Evolutionary conservation across 2,329 filamentous ascomycete species (phyloP).

Genomic region (Colletotrichum truncatum): DNA sequence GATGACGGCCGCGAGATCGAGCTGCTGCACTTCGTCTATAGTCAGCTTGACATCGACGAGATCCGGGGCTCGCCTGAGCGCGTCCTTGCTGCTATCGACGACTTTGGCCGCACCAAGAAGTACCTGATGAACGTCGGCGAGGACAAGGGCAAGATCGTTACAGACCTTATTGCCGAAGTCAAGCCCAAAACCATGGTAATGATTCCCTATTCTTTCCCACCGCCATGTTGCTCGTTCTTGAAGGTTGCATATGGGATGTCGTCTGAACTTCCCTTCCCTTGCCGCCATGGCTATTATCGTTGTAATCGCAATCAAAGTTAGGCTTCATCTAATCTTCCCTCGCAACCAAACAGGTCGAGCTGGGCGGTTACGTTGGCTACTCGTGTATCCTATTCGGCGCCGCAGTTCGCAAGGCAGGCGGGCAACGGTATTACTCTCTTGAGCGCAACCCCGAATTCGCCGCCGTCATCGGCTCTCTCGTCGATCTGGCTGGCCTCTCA

Average conservation of each 20-base stretch:
- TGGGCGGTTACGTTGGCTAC: conserved; percentile 85
- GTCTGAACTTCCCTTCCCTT: neutral
- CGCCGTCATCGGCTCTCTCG: conserved; percentile 72
- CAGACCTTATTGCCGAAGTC: conserved; percentile 71
- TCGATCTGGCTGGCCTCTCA: conserved; percentile 77
- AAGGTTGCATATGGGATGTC: conserved; percentile 35
- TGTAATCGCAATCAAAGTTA: neutral
- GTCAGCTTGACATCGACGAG: conserved; percentile 66
- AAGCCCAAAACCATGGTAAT: conserved; percentile 73
- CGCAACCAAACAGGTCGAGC: conserved; percentile 63
- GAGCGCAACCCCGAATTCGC: conserved; percentile 81
- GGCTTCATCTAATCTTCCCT: neutral
- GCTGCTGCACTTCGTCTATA: conserved; percentile 75
- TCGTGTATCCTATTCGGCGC: conserved; percentile 80
- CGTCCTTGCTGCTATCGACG: conserved; percentile 76
- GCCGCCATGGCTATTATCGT: no score
- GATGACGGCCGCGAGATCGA: conserved; percentile 80
- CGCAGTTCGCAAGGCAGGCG: conserved; percentile 63
- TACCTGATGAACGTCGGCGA: conserved; percentile 85
- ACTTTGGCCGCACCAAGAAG: conserved; percentile 68
- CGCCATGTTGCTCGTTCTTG: conserved; percentile 17
- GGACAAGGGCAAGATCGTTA: conserved; percentile 77
- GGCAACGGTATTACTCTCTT: conserved; percentile 77
- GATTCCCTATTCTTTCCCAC: neutral
- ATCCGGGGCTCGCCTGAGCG: conserved; percentile 71